Evolutionary conservation across 176 grass and related monocot genomes (phyloP), one percentile per base, ranked within the genome.

Genomic region (Ananas comosus): DNA sequence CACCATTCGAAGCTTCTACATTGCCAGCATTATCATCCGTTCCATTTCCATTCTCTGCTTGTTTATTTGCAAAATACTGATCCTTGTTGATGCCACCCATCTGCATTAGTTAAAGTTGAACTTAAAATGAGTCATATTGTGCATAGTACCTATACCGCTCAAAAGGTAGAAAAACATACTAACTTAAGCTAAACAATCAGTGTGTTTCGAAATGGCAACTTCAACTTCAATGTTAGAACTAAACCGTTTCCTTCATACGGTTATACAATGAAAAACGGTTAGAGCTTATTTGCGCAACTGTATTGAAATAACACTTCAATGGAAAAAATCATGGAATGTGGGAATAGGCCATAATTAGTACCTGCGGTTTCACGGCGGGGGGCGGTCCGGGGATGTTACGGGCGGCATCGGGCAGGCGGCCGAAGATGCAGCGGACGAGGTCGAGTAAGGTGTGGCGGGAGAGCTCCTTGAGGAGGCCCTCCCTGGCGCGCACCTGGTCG

Each of bases 391-490:
- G 68, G 29, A 68, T 68, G 23, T 71, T 79, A 12, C 56, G 17
- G 27, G 73, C 47, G 10, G 91, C 82, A 29, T 33, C 74, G 0
- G 90, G 90, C 61, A 99, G 75, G 49, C 82, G 72, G 0, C 80
- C 82, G 27, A 99, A 99, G 72, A 99, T 64, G 23, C 73, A 69
- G 4, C 80, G 73, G 18, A 99, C 63, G 66, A 99, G 82, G 64
- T 99, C 85, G 47, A 88, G 87, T 90, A 99, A 93, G 0, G 82
- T 73, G 66, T 99, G 77, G 0, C 95, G 80, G 3, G 95, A 93
- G 79, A 88, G 94, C 1, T 75, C 79, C 78, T 99, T 89, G 78
- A 99, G 81, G n/a, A 94, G 90, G 51, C 94, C 90, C 12, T 87
- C 80, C 78, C 94, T 99, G 2, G 71, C 57, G 1, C 72, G 67